Conservation (phyloP, 164 flowering plant genomes). For the Dillenia turbinata region DNA sequence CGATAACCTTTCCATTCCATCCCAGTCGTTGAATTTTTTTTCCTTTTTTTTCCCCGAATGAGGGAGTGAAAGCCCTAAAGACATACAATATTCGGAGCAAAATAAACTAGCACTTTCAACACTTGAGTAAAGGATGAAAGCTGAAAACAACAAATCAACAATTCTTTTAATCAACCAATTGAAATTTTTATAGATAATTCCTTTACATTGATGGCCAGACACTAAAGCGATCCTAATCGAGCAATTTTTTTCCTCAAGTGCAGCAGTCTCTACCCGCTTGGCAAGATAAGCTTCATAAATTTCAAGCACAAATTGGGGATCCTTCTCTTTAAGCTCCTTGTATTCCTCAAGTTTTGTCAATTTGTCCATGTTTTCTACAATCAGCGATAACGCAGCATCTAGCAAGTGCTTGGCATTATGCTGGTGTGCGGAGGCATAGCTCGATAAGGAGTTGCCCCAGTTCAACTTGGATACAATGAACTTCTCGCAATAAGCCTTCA, state of each 20-base stretch:
- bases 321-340: slow-evolving; percentile 68
- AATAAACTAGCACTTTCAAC: no score
- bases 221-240: no score
- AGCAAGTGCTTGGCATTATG: slow-evolving; percentile 66
- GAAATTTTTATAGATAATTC: no score
- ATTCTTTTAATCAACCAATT: no score
- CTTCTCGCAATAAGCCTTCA: slow-evolving; percentile 72
- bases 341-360: slow-evolving; percentile 64
- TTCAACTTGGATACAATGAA: slow-evolving; percentile 64
- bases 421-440: slow-evolving; percentile 78
- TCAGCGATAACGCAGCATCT: slow-evolving; percentile 53
- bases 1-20: no score
- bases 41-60: no score
- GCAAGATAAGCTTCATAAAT: slow-evolving; percentile 80
- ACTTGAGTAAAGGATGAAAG: no score
- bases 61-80: no score
- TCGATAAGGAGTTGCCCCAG: slow-evolving; percentile 56
- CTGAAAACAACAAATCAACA: no score
- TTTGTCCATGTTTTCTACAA: slow-evolving; percentile 77
- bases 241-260: slow-evolving; percentile 13
- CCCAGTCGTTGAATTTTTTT: no score
- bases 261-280: slow-evolving; percentile 73
- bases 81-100: no score
- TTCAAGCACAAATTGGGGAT: slow-evolving; percentile 77
- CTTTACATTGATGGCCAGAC: no score